A percentile compares a stretch with the other conserved stretches of the same genome.
Conservation (phyloP, 176 grass and related monocot species). For the Pontederia paniculata region DNA sequence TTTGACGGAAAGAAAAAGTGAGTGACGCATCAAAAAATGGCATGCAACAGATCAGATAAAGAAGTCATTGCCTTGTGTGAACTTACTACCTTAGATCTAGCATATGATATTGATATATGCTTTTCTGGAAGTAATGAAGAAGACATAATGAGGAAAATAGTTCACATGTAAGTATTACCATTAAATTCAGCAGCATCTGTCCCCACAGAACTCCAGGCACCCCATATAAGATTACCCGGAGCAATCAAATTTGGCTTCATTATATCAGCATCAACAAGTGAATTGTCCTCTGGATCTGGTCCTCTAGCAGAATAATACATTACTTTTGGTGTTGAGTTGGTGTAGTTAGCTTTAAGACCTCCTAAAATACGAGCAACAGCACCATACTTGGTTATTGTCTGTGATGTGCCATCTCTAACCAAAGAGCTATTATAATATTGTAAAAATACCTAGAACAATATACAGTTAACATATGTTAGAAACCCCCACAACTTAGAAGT, state of each 20-base stretch:
- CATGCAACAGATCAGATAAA: no score
- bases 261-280: slow-evolving; percentile 45
- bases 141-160: neutral
- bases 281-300: slow-evolving; percentile 47
- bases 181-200: slow-evolving; percentile 80
- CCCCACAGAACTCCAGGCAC: slow-evolving; percentile 80
- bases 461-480: neutral
- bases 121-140: neutral
- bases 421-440: slow-evolving; percentile 58
- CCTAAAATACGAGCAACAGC: slow-evolving; percentile 46
- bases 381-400: slow-evolving; percentile 31
- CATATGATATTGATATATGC: neutral
- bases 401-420: slow-evolving; percentile 28
- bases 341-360: slow-evolving; percentile 60
- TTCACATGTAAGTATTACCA: slow-evolving; percentile 7
- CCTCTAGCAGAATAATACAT: slow-evolving; percentile 74
- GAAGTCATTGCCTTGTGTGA: no score
- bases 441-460: slow-evolving; percentile 54
- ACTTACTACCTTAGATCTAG: no score
- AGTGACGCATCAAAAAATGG: no score
- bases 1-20: no score
- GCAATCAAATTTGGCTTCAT: slow-evolving; percentile 90
- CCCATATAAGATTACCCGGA: slow-evolving; percentile 74
- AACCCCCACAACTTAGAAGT: no score
- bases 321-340: slow-evolving; percentile 31